phyloP scores from a whole-genome alignment of 805 yeast genomes.

The Sugiyamaella qingdaonensis region DNA sequence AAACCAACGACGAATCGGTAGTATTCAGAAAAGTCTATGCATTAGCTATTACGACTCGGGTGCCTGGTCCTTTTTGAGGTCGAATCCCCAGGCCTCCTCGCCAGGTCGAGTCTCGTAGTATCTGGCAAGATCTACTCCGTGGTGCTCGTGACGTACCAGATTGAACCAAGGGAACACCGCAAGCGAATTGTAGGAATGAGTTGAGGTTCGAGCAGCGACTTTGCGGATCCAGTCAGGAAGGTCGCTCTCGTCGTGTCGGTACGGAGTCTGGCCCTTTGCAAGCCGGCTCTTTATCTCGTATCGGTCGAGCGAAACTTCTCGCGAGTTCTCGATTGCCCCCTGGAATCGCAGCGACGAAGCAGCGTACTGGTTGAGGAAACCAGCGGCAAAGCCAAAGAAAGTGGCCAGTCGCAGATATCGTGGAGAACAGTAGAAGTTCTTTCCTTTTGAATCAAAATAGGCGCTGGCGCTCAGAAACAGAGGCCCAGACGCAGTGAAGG shows the following conservation, averaged over 20 bases:
- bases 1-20: neutral
- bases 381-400: conserved; percentile 63
- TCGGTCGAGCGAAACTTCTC: conserved; percentile 70
- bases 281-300: conserved; percentile 65
- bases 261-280: conserved; percentile 61
- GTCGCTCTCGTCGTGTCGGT: conserved; percentile 50
- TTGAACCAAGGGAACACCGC: conserved; percentile 79
- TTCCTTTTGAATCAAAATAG: conserved; percentile 47
- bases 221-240: conserved; percentile 68
- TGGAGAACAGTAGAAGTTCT: conserved; percentile 46
- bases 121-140: conserved; percentile 65
- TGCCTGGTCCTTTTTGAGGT: conserved; percentile 17
- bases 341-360: conserved; percentile 66
- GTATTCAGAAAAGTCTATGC: neutral
- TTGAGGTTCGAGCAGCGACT: conserved; percentile 72
- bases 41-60: neutral
- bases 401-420: conserved; percentile 59
- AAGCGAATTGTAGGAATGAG: conserved; percentile 57
- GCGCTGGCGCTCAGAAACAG: conserved; percentile 42
- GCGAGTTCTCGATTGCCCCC: conserved; percentile 68
- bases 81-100: conserved; percentile 55
- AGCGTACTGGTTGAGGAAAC: conserved; percentile 67
- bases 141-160: conserved; percentile 74
- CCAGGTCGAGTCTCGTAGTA: conserved; percentile 49
- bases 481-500: conserved; percentile 49